Evolutionary conservation across 2,329 filamentous ascomycete genomes (phyloP).

Genomic region (Fusarium goolgardi): DNA sequence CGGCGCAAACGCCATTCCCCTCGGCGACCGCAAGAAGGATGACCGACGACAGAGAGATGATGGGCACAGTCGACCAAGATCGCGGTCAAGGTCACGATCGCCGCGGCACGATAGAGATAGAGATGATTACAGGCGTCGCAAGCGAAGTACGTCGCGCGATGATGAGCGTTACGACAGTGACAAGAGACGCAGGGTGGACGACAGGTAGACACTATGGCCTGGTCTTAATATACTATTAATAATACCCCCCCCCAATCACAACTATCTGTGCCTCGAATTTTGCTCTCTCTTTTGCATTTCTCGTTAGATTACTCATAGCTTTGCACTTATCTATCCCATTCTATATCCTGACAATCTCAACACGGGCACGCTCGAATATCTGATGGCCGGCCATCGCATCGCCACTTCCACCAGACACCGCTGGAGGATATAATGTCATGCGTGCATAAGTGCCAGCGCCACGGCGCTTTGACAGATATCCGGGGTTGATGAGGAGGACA

Average conservation of each 20-base stretch:
- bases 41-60: slow-evolving; percentile 46
- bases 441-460: slow-evolving; percentile 88
- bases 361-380: slow-evolving; percentile 83
- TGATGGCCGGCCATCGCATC: slow-evolving; percentile 75
- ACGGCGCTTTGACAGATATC: slow-evolving; percentile 83
- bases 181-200: slow-evolving; percentile 69
- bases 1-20: slow-evolving; percentile 76
- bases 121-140: slow-evolving; percentile 63
- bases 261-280: slow-evolving; percentile 13
- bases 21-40: slow-evolving; percentile 60
- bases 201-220: slow-evolving; percentile 44
- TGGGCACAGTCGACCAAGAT: slow-evolving; percentile 35
- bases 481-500: slow-evolving; percentile 91
- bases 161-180: slow-evolving; percentile 66
- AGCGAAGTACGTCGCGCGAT: slow-evolving; percentile 68
- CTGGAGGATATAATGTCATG: slow-evolving; percentile 77
- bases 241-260: slow-evolving; percentile 43
- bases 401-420: slow-evolving; percentile 67
- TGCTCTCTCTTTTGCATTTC: slow-evolving; percentile 29
- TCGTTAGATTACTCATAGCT: slow-evolving; percentile 38
- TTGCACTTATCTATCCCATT: slow-evolving; percentile 17
- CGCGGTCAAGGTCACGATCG: slow-evolving; percentile 64
- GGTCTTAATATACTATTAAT: slow-evolving; percentile 41
- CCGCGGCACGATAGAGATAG: slow-evolving; percentile 58
- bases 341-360: slow-evolving; percentile 86